phyloP scores from a whole-genome alignment of 495 filamentous ascomycete genomes.

The Hypoxylon fragiforme region DNA sequence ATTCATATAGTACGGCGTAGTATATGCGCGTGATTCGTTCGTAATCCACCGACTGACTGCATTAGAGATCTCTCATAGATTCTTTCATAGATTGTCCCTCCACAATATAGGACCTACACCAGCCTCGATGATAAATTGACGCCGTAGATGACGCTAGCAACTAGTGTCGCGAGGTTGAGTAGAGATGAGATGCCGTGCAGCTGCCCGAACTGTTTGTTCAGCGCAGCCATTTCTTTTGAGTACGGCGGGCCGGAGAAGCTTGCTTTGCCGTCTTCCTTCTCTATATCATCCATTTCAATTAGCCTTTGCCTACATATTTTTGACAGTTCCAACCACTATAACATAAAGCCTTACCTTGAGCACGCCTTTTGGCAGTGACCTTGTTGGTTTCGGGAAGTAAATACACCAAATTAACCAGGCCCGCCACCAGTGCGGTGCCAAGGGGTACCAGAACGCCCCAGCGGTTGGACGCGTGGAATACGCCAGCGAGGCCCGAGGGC shows the following conservation, averaged over 20 bases:
- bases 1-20: neutral
- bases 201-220: constrained; percentile 79
- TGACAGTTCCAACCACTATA: neutral
- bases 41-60: too few species aligned
- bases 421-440: constrained; percentile 62
- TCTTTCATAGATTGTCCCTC: too few species aligned
- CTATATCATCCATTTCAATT: constrained; percentile 28
- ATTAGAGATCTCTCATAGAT: too few species aligned
- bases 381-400: constrained; percentile 73
- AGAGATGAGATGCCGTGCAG: constrained; percentile 79
- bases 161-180: constrained; percentile 69
- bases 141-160: constrained; percentile 74
- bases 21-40: too few species aligned
- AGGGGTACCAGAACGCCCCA: constrained; percentile 67
- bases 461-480: constrained; percentile 58
- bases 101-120: too few species aligned
- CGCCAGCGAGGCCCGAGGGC: constrained; percentile 54
- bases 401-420: constrained; percentile 65
- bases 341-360: constrained; percentile 62
- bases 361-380: constrained; percentile 72
- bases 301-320: constrained; percentile 2
- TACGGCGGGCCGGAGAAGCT: constrained; percentile 74
- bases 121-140: constrained; percentile 64
- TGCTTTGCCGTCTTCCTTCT: constrained; percentile 74
- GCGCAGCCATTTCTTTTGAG: constrained; percentile 74